Conservation (phyloP, 108 stramenopile genomes). For the Nitzschia palea region DNA sequence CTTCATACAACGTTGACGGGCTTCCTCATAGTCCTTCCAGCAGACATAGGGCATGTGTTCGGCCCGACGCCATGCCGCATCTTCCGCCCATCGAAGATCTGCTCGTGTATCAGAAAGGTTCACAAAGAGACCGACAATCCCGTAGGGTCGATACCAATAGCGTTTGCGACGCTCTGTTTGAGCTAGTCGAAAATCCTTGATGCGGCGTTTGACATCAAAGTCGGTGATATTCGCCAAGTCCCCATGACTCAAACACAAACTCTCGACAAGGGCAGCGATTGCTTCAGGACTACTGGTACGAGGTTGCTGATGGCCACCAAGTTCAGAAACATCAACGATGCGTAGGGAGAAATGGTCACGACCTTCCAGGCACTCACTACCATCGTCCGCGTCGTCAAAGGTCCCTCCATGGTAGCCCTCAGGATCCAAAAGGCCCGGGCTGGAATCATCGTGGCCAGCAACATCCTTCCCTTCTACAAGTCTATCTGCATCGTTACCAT, state of each 20-base stretch:
- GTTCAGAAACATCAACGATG: slow-evolving; percentile 7
- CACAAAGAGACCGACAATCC: slow-evolving; percentile 58
- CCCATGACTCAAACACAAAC: slow-evolving; percentile 1
- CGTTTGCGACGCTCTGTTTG: slow-evolving; percentile 63
- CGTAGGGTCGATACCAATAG: slow-evolving; percentile 51
- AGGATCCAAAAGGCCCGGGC: too few relatives aligned
- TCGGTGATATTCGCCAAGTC: slow-evolving; percentile 4
- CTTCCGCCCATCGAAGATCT: slow-evolving; percentile 89
- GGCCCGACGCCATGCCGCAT: slow-evolving; percentile 75
- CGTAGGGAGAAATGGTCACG: not conserved
- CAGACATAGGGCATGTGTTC: slow-evolving; percentile 66
- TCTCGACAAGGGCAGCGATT: not conserved
- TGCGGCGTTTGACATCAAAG: slow-evolving; percentile 35
- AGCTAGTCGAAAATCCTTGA: slow-evolving; percentile 77
- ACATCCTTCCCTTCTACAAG: too few relatives aligned
- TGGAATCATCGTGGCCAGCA: too few relatives aligned
- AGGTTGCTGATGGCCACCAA: not conserved
- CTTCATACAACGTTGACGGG: slow-evolving; percentile 30
- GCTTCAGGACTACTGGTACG: not conserved
- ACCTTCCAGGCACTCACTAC: too few relatives aligned
- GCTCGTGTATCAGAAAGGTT: slow-evolving; percentile 64
- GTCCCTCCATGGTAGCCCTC: too few relatives aligned
- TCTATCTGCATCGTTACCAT: too few relatives aligned
- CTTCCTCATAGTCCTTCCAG: slow-evolving; percentile 77
- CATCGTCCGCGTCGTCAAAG: too few relatives aligned